Evolutionary conservation across 2,329 filamentous ascomycete species (phyloP).

Genomic region (Aspergillus sp.): DNA sequence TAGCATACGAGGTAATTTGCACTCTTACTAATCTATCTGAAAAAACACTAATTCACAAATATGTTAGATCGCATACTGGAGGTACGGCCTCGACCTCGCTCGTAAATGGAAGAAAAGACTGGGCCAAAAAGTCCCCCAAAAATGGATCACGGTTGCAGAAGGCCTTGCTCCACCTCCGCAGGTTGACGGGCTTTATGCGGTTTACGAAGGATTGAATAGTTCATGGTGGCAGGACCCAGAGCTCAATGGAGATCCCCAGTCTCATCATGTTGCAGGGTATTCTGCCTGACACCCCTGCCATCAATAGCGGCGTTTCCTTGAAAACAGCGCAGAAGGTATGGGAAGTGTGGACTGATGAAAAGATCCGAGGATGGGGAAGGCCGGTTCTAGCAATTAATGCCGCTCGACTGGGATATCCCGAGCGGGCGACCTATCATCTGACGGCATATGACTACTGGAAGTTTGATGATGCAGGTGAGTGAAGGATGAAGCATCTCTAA

Average conservation of each 20-base stretch:
- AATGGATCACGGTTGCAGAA: slow-evolving; percentile 6
- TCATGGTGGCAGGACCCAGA: slow-evolving; percentile 11
- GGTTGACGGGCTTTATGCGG: slow-evolving; percentile 7
- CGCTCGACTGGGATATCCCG: slow-evolving; percentile 9
- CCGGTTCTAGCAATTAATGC: slow-evolving; percentile 13
- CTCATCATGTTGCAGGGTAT: slow-evolving; percentile 16
- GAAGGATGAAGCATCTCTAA: neutral
- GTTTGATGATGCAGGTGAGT: slow-evolving; percentile 15
- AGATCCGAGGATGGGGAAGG: slow-evolving; percentile 16
- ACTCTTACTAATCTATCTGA: neutral
- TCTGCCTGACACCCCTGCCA: slow-evolving; percentile 9
- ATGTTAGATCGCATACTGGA: slow-evolving; percentile 12
- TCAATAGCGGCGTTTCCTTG: slow-evolving; percentile 3
- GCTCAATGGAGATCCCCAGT: slow-evolving; percentile 11
- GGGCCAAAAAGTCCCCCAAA: neutral
- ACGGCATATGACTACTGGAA: slow-evolving; percentile 13
- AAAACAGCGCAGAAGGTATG: slow-evolving; percentile 10
- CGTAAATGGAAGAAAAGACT: slow-evolving; percentile 9
- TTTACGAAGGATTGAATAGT: slow-evolving; percentile 13
- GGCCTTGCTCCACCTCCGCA: slow-evolving; percentile 8
- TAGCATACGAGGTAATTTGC: slow-evolving; percentile 13
- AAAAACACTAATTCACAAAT: neutral
- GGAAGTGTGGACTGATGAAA: slow-evolving; percentile 12
- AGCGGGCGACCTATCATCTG: slow-evolving; percentile 10
- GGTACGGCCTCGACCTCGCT: slow-evolving; percentile 11